Base-by-base conservation (phyloP, 495 filamentous ascomycete genomes). In the Pyrenopolyporus hunteri region DNA sequence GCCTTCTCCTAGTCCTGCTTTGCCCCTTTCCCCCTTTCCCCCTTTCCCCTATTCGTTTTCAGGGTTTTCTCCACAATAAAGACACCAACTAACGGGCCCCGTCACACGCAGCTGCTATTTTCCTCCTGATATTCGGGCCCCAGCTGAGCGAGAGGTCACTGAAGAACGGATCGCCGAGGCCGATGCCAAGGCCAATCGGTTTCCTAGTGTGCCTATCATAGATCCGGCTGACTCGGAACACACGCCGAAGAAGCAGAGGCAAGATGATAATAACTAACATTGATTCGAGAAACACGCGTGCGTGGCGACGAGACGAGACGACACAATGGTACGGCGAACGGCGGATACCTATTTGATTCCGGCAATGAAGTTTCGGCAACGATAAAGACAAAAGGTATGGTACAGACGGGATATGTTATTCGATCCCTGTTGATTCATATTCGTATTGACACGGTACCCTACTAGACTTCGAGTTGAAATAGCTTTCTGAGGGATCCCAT, bases 201-300 rank as follows among this genome's bases (percentile, higher is more conserved):
- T 78, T 1, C 78, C 78, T 5, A 67, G 63, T 47, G 67, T 73
- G 3, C 75, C 78, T 29, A 65, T 60, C 6, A 55, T 51, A 2
- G 73, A 79, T 13, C 73, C 74, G 4, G 56, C 56, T 6, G 70
- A 70, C 16, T n/a, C 64, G 0, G 70, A 66, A 2, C 70, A 74
- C 31, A 60, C 60, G 3, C 52, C 57, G 6, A 76, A 76, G 66
- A 79, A 72, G 45, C 67, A 70, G 58, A 76, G 69, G 45, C 56
- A 66, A 28, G 52, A 47, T 39, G 42, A 37, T 5, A 46, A 47
- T n/a, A n/a, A n/a, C n/a, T n/a, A n/a, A n/a, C n/a, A n/a, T n/a
- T n/a, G n/a, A n/a, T n/a, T n/a, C n/a, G n/a, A n/a, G n/a, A n/a
- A n/a, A n/a, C n/a, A n/a, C n/a, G n/a, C n/a, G n/a, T n/a, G n/a